Evolutionary conservation across 2,329 filamentous ascomycete genomes (phyloP).

Genomic region (Penicillium crustosum): DNA sequence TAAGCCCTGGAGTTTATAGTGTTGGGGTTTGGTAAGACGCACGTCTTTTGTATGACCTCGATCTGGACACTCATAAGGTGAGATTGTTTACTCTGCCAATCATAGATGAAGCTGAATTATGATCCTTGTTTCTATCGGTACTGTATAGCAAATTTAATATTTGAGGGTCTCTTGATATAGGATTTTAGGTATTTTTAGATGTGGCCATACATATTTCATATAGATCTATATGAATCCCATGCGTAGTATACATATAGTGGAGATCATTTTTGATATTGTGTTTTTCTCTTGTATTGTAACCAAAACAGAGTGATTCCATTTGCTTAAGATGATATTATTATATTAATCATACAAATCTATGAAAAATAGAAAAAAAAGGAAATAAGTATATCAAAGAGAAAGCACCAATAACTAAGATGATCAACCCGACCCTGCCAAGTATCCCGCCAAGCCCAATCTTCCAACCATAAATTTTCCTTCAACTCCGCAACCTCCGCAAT

Average conservation of each 20-base stretch:
- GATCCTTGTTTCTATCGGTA: not conserved
- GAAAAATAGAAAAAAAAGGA: not conserved
- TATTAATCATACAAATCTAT: not conserved
- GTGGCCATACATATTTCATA: not conserved
- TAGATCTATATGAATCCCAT: too few species aligned
- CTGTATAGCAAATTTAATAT: not conserved
- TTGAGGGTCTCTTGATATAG: not conserved
- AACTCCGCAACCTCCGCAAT: not conserved
- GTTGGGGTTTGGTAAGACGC: not conserved
- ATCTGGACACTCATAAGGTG: not conserved
- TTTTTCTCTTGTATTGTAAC: not conserved
- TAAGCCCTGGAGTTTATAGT: not conserved
- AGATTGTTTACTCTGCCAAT: not conserved
- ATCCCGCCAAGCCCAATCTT: not conserved
- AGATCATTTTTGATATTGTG: not conserved
- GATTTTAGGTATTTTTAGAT: too few species aligned
- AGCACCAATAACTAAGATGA: not conserved
- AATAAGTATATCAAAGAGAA: not conserved
- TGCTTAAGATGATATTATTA: not conserved
- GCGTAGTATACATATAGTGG: not conserved
- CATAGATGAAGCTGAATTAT: not conserved
- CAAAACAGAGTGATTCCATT: not conserved
- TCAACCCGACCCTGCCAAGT: not conserved
- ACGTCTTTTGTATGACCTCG: not conserved
- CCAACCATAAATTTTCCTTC: constrained; percentile 23